Evolutionary conservation across 2,329 filamentous ascomycete species (phyloP).

Genomic region (Ophiostoma montium): DNA sequence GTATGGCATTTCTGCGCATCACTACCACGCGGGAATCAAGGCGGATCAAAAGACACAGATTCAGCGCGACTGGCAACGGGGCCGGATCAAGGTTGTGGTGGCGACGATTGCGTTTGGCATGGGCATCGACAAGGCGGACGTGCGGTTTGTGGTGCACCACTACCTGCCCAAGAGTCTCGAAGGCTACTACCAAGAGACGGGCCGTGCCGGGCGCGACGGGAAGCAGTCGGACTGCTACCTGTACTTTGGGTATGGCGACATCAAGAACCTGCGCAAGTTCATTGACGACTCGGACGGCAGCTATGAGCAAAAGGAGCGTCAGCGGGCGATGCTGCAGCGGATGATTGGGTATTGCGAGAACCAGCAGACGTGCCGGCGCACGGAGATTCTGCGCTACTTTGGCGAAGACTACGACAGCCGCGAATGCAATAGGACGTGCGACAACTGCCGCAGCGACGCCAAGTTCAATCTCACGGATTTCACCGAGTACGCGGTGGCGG

Average conservation of each 20-base stretch:
- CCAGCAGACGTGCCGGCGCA: slow-evolving; percentile 69
- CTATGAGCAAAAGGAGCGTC: slow-evolving; percentile 65
- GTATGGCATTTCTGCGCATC: slow-evolving; percentile 55
- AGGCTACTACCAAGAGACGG: slow-evolving; percentile 97
- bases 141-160: slow-evolving; percentile 91
- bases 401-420: slow-evolving; percentile 64
- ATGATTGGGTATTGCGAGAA: slow-evolving; percentile 88
- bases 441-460: slow-evolving; percentile 70
- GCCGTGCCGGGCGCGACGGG: slow-evolving; percentile 84
- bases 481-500: slow-evolving; percentile 57
- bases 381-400: slow-evolving; percentile 87
- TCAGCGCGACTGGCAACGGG: slow-evolving; percentile 72
- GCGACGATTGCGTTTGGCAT: slow-evolving; percentile 98
- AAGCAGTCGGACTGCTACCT: slow-evolving; percentile 78
- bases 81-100: slow-evolving; percentile 74
- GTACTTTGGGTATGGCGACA: slow-evolving; percentile 73
- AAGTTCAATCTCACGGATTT: slow-evolving; percentile 62
- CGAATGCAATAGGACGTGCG: slow-evolving; percentile 63
- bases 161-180: slow-evolving; percentile 88
- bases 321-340: slow-evolving; percentile 70
- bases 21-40: slow-evolving; percentile 76
- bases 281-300: slow-evolving; percentile 70
- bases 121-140: slow-evolving; percentile 98
- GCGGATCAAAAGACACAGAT: slow-evolving; percentile 52
- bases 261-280: slow-evolving; percentile 59